Evolutionary conservation across 2,329 filamentous ascomycete genomes (phyloP), one percentile per base, ranked within the genome.

Genomic region (Colletotrichum costaricense): DNA sequence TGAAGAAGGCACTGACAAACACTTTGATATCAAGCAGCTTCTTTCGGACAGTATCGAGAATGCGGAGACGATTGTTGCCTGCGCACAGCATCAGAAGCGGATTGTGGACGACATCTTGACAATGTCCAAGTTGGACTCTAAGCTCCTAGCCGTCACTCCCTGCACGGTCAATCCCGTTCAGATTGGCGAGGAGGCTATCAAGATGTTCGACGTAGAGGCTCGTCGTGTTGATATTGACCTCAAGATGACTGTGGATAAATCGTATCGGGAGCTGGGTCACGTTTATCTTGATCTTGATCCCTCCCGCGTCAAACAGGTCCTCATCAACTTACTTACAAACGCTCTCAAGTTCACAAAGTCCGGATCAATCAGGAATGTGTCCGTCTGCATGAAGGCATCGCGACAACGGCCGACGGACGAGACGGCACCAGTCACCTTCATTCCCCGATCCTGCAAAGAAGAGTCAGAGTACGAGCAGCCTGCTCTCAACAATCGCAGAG

Each of bases 261-360:
- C 92, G 0, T 93, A 92, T 78, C 84, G 83, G 4, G 82, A 87
- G 1, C 83, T 92, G 1, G 83, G 83, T 0, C 84, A 93, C 42
- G 89, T 93, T 46, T 95, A 91, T 86, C 89, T 95, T 3, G 83
- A 87, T 42, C 82, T 95, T 33, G 94, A 96, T 79, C 92, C 94
- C 0, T 93, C 92, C 19, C 88, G 94, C 28, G 90, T 96, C 63
- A 88, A 93, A 64, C 94, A 96, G 80, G 92, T 95, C 1, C 85
- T 95, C 4, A 95, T 96, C 80, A 96, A 96, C 77, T 86, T 96
- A 1, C 89, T 94, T 9, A 94, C 93, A 8, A 96, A 96, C 77
- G 93, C 93, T 0, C 92, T 96, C 80, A 96, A 96, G 78, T 96
- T 95, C 78, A 96, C 94, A 1, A 91, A 91, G 46, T 87, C 87